phyloP scores from a whole-genome alignment of 805 yeast genomes.

The Teunomyces gatunensis region DNA sequence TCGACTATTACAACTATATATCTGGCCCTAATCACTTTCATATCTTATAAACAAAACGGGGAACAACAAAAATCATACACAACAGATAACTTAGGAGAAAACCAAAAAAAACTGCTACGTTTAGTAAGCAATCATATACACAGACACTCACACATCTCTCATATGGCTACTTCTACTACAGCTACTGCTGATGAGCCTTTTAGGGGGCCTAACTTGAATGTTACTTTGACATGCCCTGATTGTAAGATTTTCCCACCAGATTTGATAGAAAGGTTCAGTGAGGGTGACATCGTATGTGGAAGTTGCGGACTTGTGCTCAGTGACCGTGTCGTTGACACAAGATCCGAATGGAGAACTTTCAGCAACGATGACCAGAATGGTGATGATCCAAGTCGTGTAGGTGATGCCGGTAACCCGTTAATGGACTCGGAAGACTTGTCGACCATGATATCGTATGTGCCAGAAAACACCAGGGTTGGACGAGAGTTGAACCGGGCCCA shows the following conservation, averaged over 20 bases:
- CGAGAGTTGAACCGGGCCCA: constrained; percentile 90
- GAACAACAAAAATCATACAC: neutral
- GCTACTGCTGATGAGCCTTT: constrained; percentile 28
- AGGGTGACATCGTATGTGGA: constrained; percentile 98
- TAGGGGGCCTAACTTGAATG: constrained; percentile 79
- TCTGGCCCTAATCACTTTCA: neutral
- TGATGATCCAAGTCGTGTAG: constrained; percentile 98
- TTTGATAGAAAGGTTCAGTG: constrained; percentile 89
- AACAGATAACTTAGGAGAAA: neutral
- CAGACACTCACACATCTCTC: neutral
- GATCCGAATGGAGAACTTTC: constrained; percentile 98
- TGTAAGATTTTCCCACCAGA: constrained; percentile 96
- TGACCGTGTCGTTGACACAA: constrained; percentile 87
- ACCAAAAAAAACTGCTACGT: neutral
- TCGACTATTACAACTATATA: neutral
- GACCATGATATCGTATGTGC: constrained; percentile 85
- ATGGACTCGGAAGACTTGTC: constrained; percentile 89
- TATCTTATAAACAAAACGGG: no score
- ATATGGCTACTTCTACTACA: constrained; percentile 6
- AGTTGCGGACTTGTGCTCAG: constrained; percentile 92
- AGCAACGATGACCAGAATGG: constrained; percentile 97
- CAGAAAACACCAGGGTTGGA: constrained; percentile 83
- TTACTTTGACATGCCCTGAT: constrained; percentile 90
- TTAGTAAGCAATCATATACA: neutral
- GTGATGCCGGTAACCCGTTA: constrained; percentile 92